Evolutionary conservation across 768 basidiomycete genomes (phyloP).

Genomic region (Trametes punicea): DNA sequence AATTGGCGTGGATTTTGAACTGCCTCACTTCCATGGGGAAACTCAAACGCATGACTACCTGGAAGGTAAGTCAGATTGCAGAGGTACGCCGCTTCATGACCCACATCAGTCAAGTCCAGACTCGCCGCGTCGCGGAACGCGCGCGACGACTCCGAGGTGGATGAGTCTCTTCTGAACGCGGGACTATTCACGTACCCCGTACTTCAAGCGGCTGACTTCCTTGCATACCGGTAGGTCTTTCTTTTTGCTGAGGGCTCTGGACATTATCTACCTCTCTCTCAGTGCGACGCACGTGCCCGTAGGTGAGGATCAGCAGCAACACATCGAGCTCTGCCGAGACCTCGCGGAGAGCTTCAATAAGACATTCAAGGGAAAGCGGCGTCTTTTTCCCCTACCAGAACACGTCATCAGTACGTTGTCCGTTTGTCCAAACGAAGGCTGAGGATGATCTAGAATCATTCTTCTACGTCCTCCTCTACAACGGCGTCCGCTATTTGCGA

Average conservation of each 20-base stretch:
- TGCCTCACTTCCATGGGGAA: conserved; percentile 83
- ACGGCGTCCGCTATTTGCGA: too few relatives aligned
- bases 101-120: conserved; percentile 54
- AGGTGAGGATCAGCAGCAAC: conserved; percentile 94
- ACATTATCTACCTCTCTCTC: conserved; percentile 27
- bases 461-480: too few relatives aligned
- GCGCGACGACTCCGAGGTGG: conserved; percentile 69
- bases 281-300: conserved; percentile 91
- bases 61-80: conserved; percentile 81
- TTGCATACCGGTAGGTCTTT: conserved; percentile 70
- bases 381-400: conserved; percentile 69
- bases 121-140: conserved; percentile 73
- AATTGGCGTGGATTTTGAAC: conserved; percentile 86
- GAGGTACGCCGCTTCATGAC: too few relatives aligned
- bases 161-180: conserved; percentile 77
- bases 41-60: conserved; percentile 89
- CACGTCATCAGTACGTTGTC: conserved; percentile 81
- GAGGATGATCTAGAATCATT: too few relatives aligned
- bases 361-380: conserved; percentile 44
- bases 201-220: conserved; percentile 89
- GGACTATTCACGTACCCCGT: conserved; percentile 93
- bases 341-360: conserved; percentile 82
- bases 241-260: not conserved
- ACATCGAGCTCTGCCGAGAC: conserved; percentile 85
- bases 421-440: too few relatives aligned